Evolutionary conservation across 1,284 basidiomycete genomes (phyloP).

Genomic region (Sporisorium graminicola): DNA sequence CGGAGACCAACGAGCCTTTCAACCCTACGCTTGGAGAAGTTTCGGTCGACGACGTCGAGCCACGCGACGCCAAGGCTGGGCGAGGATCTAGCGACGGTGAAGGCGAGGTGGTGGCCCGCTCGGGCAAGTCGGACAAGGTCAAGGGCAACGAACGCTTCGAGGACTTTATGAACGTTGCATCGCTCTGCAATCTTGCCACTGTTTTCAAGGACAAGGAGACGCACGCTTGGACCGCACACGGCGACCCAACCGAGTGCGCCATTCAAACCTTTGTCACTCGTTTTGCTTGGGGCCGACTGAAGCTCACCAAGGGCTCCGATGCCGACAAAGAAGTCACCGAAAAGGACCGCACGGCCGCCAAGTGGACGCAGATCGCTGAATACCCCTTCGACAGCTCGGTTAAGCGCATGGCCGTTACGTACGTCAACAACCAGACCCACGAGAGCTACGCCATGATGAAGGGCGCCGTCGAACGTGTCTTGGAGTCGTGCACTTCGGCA

Average conservation of each 20-base stretch:
- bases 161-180: constrained; percentile 64
- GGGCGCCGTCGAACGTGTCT: constrained; percentile 66
- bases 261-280: constrained; percentile 77
- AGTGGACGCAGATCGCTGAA: constrained; percentile 72
- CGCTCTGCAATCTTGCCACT: constrained; percentile 68
- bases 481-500: constrained; percentile 59
- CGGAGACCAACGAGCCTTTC: constrained; percentile 66
- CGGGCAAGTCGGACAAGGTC: constrained; percentile 57
- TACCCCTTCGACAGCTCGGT: constrained; percentile 67
- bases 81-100: constrained; percentile 58
- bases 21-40: constrained; percentile 71
- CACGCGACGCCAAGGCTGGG: constrained; percentile 30
- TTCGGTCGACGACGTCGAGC: constrained; percentile 56
- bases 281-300: constrained; percentile 63
- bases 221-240: constrained; percentile 76
- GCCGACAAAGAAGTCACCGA: constrained; percentile 48
- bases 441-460: constrained; percentile 66
- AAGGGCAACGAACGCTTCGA: constrained; percentile 49
- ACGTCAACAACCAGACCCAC: constrained; percentile 58
- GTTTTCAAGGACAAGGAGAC: constrained; percentile 68
- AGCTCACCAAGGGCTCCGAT: constrained; percentile 56
- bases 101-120: constrained; percentile 69
- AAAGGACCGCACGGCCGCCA: constrained; percentile 34
- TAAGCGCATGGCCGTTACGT: constrained; percentile 72
- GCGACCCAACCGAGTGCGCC: constrained; percentile 77